phyloP scores from a whole-genome alignment of 2,329 filamentous ascomycete species.

The Ascosphaera acerosa region DNA sequence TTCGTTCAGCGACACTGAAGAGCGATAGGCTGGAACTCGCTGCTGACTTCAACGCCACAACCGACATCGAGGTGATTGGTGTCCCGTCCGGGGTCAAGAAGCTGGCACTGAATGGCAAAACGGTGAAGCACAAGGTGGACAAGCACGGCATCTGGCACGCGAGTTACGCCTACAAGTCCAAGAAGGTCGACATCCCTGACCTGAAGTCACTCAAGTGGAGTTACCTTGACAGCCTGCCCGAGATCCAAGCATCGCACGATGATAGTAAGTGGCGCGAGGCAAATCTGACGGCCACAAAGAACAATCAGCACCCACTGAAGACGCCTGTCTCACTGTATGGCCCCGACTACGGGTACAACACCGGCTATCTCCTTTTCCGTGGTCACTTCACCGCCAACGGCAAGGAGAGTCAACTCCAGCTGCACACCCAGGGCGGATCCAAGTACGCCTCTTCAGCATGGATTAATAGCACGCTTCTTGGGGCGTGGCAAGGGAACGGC shows the following conservation, averaged over 20 bases:
- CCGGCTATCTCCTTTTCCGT: conserved; percentile 10
- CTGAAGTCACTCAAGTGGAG: conserved; percentile 39
- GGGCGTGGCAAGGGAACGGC: conserved; percentile 9
- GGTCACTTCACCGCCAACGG: conserved; percentile 10
- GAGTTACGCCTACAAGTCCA: conserved; percentile 25
- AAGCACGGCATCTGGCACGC: conserved; percentile 25
- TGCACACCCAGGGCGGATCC: conserved; percentile 8
- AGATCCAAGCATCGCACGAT: conserved; percentile 37
- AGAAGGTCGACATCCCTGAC: conserved; percentile 29
- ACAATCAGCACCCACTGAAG: conserved; percentile 28
- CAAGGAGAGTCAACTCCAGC: conserved; percentile 6
- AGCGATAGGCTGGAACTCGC: conserved; percentile 34
- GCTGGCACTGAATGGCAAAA: conserved; percentile 35
- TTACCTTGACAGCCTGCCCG: conserved; percentile 44
- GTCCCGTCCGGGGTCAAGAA: conserved; percentile 28
- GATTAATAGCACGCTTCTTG: conserved; percentile 9
- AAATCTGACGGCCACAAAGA: conserved; percentile 32
- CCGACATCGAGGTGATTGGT: conserved; percentile 41
- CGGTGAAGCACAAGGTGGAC: conserved; percentile 17
- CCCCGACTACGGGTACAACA: conserved; percentile 12
- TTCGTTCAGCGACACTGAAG: conserved; percentile 25
- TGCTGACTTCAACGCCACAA: conserved; percentile 48
- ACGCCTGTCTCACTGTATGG: conserved; percentile 32
- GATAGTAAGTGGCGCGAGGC: conserved; percentile 42
- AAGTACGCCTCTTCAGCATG: conserved; percentile 10